phyloP scores from a whole-genome alignment of 805 yeast genomes.

The Lipomyces spencermartinsiae region DNA sequence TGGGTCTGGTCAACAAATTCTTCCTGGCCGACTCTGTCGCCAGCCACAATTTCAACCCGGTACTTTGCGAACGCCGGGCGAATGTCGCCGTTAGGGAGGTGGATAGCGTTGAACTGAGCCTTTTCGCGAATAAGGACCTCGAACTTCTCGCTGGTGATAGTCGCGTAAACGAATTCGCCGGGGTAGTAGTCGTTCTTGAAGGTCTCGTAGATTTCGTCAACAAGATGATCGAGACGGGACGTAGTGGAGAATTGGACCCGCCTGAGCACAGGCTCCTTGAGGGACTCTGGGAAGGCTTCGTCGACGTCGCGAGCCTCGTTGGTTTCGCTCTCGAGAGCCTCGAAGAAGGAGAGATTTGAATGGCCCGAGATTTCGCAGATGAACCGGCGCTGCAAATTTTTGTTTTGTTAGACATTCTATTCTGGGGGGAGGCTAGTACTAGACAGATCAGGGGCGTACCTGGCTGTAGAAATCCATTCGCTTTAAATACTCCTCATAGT shows the following conservation, averaged over 20 bases:
- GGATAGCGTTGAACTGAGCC: conserved; percentile 63
- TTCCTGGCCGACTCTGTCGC: conserved; percentile 51
- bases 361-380: conserved; percentile 97
- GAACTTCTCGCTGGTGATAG: conserved; percentile 49
- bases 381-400: conserved; percentile 60
- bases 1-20: conserved; percentile 74
- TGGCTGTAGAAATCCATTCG: conserved; percentile 50
- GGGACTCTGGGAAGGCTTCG: conserved; percentile 83
- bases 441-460: conserved; percentile 21
- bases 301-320: conserved; percentile 59
- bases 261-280: conserved; percentile 89
- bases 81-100: conserved; percentile 46
- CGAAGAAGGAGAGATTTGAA: conserved; percentile 87
- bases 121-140: conserved; percentile 81
- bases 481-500: conserved; percentile 75
- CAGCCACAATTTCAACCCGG: conserved; percentile 62
- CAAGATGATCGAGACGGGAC: conserved; percentile 82
- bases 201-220: conserved; percentile 78
- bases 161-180: conserved; percentile 79
- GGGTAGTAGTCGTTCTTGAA: conserved; percentile 88
- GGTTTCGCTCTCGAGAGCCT: conserved; percentile 77
- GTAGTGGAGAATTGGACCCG: conserved; percentile 80
- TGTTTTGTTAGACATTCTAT: neutral
- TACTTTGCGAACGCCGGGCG: conserved; percentile 69
- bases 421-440: neutral